Conservation (phyloP, 352 stramenopile genomes). For the Phytophthora palmivora region DNA sequence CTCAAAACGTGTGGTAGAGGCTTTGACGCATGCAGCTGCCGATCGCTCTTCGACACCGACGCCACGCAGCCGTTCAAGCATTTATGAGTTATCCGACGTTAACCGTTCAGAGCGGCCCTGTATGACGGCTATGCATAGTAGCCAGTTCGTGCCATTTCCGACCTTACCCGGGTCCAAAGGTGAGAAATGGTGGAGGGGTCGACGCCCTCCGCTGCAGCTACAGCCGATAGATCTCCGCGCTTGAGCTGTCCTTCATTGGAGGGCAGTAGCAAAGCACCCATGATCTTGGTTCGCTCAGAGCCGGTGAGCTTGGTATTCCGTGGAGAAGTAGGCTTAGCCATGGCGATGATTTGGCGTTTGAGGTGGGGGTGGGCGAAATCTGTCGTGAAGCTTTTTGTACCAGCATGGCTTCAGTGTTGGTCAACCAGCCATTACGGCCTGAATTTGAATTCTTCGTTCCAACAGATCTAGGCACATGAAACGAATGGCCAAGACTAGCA, state of each 20-base stretch:
- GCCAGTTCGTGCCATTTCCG: neutral
- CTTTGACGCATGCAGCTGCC: conserved; percentile 2
- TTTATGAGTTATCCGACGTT: neutral
- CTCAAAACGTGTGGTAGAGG: neutral
- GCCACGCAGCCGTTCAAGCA: neutral
- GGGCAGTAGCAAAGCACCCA: neutral
- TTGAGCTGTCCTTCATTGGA: neutral
- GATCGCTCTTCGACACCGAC: conserved; percentile 1
- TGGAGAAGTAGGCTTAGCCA: too few relatives aligned
- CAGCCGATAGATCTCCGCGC: neutral
- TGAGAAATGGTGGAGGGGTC: neutral
- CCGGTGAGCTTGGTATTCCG: too few relatives aligned
- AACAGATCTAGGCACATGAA: too few relatives aligned
- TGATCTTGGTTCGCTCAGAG: too few relatives aligned
- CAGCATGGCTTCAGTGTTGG: too few relatives aligned
- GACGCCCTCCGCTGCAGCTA: neutral
- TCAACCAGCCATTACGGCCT: too few relatives aligned
- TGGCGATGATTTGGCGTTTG: too few relatives aligned
- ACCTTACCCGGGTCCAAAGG: neutral
- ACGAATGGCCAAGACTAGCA: too few relatives aligned
- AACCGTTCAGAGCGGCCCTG: neutral
- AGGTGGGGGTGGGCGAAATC: too few relatives aligned
- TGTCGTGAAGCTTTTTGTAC: too few relatives aligned
- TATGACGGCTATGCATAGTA: neutral
- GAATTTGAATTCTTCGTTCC: too few relatives aligned